Evolutionary conservation across 140 eudicot species (phyloP).

Genomic region (Flaveria floridana): DNA sequence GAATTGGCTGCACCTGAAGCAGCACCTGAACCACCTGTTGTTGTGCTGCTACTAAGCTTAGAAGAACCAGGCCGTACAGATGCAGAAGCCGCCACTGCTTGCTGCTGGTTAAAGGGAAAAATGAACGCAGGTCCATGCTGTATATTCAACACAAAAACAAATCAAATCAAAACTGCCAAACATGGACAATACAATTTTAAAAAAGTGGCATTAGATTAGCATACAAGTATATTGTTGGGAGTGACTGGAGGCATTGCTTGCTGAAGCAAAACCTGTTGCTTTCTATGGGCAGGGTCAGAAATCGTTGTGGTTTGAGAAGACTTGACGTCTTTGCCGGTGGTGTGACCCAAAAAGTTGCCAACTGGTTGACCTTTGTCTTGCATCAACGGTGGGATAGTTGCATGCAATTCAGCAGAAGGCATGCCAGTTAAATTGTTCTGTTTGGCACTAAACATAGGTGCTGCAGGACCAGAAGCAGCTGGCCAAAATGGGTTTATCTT

Average conservation of each 20-base stretch:
- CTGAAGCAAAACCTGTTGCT: conserved; percentile 73
- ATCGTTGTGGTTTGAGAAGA: conserved; percentile 41
- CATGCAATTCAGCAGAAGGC: conserved; percentile 50
- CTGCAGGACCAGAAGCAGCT: conserved; percentile 65
- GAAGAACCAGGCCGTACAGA: conserved; percentile 55
- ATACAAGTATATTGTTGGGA: conserved; percentile 72
- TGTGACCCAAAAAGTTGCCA: conserved; percentile 45
- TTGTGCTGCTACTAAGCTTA: conserved; percentile 37
- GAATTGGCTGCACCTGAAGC: conserved; percentile 40
- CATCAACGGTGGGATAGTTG: conserved; percentile 39
- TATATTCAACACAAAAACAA: conserved; percentile 9
- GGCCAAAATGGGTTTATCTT: conserved; percentile 91
- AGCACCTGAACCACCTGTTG: conserved; percentile 41
- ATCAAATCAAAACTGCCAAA: not conserved
- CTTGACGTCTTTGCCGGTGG: conserved; percentile 53
- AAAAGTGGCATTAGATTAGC: not conserved
- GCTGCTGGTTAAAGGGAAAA: conserved; percentile 90
- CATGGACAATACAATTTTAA: not conserved
- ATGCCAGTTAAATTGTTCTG: conserved; percentile 19
- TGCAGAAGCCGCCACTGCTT: conserved; percentile 66
- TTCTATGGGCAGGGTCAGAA: conserved; percentile 56
- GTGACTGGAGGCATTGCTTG: conserved; percentile 73
- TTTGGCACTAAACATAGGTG: conserved; percentile 73
- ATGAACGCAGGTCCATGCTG: conserved; percentile 88
- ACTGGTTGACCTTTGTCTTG: conserved; percentile 61